Evolutionary conservation across 1,139 yeast species (phyloP), one percentile per base, ranked within the genome.

Genomic region (Arxiozyma heterogenica): DNA sequence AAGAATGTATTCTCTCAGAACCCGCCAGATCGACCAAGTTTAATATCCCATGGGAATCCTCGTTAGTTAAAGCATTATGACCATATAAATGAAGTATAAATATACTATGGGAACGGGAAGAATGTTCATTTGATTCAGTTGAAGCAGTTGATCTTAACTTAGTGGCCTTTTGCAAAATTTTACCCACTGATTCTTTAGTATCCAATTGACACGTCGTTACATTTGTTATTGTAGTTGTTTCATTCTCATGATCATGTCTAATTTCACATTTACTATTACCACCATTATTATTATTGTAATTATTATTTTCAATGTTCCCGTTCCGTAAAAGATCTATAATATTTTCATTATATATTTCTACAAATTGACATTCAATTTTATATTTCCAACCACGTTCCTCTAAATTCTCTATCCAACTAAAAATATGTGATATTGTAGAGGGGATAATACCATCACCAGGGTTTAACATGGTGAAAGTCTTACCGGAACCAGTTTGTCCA

Each of bases 401-500:
- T 46, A 86, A 64, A 4, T 71, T 73, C 1, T 74, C 69, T 3
- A 84, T 77, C 56, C 84, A 80, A 30, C 77, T 72, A 64, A 89
- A 91, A 5, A 93, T 85, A 63, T 86, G 88, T 8, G 73, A 69
- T 4, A 91, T 77, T 0, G 97, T 86, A 23, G 82, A 73, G 1
- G 96, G 91, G 41, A 91, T 88, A 76, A 93, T 82, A 23, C 98
- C 98, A 64, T 83, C 84, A 3, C 70, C 62, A 0, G 80, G 73
- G 47, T 77, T 78, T 0, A 94, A 80, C 98, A 93, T 93, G 0
- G 98, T 93, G 67, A 73, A 84, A 0, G 98, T 91, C 67, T 93
- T 93, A 4, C 98, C 98, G 0, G 97, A 90, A 0, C 98, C 98
- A 0, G 98, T 93, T 71, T 93, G 98, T 0, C 98, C 98, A 69